These are phyloP conservation scores for Purpureocillium lavendulum DNA, from an alignment of 2,329 filamentous ascomycete genomes.

Conservation along the genomic window DNA sequence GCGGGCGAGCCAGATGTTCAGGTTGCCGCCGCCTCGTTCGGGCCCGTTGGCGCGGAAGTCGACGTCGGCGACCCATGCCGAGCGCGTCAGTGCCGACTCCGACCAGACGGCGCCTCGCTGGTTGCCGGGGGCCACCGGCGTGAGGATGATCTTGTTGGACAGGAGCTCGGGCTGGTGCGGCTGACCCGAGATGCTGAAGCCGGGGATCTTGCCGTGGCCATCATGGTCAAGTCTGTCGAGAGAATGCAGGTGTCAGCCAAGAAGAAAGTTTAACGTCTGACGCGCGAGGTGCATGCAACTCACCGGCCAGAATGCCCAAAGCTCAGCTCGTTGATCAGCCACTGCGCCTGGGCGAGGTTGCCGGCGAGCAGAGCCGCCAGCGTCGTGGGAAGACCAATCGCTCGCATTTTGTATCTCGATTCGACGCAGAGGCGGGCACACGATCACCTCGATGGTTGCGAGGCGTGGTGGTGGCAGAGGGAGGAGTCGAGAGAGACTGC, in stretches of 20 bases:
- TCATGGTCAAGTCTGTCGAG: background rate
- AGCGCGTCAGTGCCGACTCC: conserved; percentile 49
- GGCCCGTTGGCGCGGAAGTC: conserved; percentile 82
- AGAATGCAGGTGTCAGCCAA: background rate
- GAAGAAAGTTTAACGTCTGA: no score
- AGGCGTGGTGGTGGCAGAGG: conserved; percentile 1
- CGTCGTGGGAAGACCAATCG: conserved; percentile 20
- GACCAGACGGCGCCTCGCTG: conserved; percentile 79
- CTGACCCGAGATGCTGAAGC: conserved; percentile 46
- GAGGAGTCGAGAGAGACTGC: background rate
- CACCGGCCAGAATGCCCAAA: conserved; percentile 66
- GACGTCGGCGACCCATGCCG: conserved; percentile 75
- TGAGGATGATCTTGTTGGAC: conserved; percentile 87
- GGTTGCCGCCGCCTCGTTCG: conserved; percentile 77
- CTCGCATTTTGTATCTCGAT: conserved; percentile 31
- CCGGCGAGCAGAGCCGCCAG: conserved; percentile 35
- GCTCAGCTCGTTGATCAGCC: conserved; percentile 63
- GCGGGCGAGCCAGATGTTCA: conserved; percentile 86
- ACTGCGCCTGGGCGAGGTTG: conserved; percentile 50
- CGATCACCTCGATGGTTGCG: no score
- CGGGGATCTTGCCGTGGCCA: conserved; percentile 35
- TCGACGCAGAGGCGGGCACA: no score
- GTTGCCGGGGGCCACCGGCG: conserved; percentile 79
- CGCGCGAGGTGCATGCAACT: no score
- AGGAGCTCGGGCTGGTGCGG: conserved; percentile 55